These are phyloP conservation scores for Trypanosoma scelopori DNA, from an alignment of 208 protist genomes.

Conservation along the genomic window DNA sequence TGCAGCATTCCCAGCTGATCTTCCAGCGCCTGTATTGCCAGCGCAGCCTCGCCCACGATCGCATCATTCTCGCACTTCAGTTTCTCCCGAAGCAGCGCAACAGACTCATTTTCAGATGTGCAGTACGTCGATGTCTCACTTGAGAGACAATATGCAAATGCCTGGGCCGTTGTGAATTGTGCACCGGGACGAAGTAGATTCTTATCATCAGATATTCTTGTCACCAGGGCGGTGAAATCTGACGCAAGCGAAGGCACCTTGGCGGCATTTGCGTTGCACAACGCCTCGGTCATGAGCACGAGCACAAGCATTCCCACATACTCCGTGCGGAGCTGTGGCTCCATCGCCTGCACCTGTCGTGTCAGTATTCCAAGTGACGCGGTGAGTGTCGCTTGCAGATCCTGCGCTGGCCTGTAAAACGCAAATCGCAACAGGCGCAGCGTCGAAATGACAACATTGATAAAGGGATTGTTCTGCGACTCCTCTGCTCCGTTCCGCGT, in stretches of 20 bases:
- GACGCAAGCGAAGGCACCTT: conserved; percentile 43
- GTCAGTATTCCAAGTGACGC: conserved; percentile 36
- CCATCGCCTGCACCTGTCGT: conserved; percentile 43
- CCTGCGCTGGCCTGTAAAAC: conserved; percentile 45
- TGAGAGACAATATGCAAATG: conserved; percentile 65
- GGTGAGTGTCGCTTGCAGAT: conserved; percentile 24
- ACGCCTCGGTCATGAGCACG: conserved; percentile 57
- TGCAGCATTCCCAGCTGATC: conserved; percentile 76
- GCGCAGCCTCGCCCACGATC: conserved; percentile 43
- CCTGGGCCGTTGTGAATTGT: conserved; percentile 52
- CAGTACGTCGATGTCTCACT: conserved; percentile 71
- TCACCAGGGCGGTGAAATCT: conserved; percentile 45
- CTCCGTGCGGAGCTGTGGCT: conserved; percentile 47
- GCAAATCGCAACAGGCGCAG: conserved; percentile 66
- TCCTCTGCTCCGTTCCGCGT: conserved; percentile 25
- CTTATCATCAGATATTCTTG: conserved; percentile 57
- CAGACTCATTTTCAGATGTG: conserved; percentile 56
- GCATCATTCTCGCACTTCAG: conserved; percentile 52
- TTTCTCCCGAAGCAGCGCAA: conserved; percentile 47
- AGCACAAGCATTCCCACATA: conserved; percentile 78
- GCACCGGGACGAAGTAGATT: conserved; percentile 32
- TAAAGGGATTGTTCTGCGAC: conserved; percentile 42
- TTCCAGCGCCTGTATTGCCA: conserved; percentile 56
- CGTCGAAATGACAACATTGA: conserved; percentile 42
- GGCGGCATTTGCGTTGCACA: conserved; percentile 80